Evolutionary conservation across 257 asterid species (phyloP), one percentile per base, ranked within the genome.

Genomic region (Cynanchum wilfordii): DNA sequence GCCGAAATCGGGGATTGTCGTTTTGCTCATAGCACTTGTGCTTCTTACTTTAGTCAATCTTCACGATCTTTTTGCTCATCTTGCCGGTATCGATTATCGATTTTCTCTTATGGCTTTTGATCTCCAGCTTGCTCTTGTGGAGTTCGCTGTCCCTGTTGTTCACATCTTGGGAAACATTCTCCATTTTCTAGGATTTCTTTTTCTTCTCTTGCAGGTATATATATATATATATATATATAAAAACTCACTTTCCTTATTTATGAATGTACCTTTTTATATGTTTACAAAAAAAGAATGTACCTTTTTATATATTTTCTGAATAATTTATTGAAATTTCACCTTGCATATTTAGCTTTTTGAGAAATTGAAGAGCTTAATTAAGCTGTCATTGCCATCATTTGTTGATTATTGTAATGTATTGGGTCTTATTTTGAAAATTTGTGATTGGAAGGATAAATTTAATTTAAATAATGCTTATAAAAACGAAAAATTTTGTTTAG

Each of bases 41-140:
- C 73, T 82, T 1, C 25, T 92, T 12, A 11, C 83, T 0, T 20
- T 84, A 0, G 96, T 92, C 17, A 92, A 89, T 82, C 55, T 85
- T 2, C 99, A 92, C 64, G 99, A 95, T 85, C 89, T 95, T 0
- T 3, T 86, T 0, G 98, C 98, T 0, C 99, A 92, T 72, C 94
- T 95, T 30, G 89, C 96, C 16, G 92, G 80, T 2, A 69, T 92
- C 57, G 96, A 95, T 72, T 95, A 57, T 65, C 79, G 92, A 65
- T 52, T 95, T 57, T 10, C 79, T 4, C 52, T 95, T 77, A 57
- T 95, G 79, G 83, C 72, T 63, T 77, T 76, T 27, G 99, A 95
- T 71, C 11, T 81, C 12, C 98, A 92, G 82, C 75, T 92, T 50
- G 94, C 82, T 0, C 83, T 87, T 13, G 96, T 92, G 2, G 98